phyloP scores from a whole-genome alignment of 257 asterid species.

The Leptodermis oblonga region DNA sequence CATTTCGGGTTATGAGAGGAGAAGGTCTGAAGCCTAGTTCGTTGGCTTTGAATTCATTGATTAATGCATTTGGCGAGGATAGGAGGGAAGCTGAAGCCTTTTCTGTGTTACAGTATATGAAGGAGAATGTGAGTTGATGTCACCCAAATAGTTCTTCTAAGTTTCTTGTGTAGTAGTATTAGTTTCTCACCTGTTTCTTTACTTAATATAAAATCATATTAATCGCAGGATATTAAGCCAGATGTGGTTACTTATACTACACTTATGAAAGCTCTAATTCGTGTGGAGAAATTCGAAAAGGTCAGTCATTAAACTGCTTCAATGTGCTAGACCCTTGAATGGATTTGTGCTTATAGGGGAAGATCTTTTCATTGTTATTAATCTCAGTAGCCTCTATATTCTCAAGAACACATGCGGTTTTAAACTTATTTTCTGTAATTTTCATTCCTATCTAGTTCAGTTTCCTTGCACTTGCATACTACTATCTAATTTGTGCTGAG shows the following conservation, averaged over 20 bases:
- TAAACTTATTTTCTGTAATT: background rate
- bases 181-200: conserved; percentile 9
- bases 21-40: conserved; percentile 87
- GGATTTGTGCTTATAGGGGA: background rate
- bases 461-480: background rate
- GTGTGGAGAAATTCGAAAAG: conserved; percentile 85
- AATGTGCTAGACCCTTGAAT: background rate
- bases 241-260: conserved; percentile 96
- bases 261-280: conserved; percentile 88
- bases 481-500: background rate
- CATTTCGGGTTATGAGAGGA: conserved; percentile 83
- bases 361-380: background rate
- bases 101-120: conserved; percentile 88
- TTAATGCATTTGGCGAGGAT: conserved; percentile 96
- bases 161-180: conserved; percentile 6
- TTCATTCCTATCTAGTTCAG: background rate
- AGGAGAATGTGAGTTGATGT: conserved; percentile 64
- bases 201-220: conserved; percentile 14
- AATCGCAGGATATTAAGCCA: conserved; percentile 76
- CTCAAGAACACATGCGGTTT: background rate
- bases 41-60: conserved; percentile 78
- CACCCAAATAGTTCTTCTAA: background rate
- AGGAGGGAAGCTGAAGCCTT: conserved; percentile 87
- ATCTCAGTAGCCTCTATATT: background rate
- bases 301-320: conserved; percentile 22